Conservation (phyloP, 768 basidiomycete species). For the Russula emetica region DNA sequence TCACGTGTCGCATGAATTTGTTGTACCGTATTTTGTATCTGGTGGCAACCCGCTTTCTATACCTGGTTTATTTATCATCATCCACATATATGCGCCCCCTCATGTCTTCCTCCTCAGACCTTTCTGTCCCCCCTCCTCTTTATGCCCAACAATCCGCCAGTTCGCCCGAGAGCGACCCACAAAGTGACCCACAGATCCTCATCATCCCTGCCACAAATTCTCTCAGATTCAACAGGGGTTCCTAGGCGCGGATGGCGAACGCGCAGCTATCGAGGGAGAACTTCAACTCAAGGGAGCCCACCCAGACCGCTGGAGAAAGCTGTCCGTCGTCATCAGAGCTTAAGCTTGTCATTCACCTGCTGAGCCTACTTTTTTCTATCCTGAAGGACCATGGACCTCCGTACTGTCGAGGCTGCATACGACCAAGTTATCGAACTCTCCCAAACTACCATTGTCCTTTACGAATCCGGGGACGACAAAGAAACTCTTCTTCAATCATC, state of each 20-base stretch:
- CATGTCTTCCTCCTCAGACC: slow-evolving; percentile 20
- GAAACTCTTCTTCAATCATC: slow-evolving; percentile 49
- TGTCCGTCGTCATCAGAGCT: slow-evolving; percentile 50
- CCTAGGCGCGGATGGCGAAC: slow-evolving; percentile 78
- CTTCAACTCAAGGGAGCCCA: slow-evolving; percentile 74
- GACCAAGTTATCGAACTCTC: slow-evolving; percentile 64
- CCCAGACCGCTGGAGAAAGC: slow-evolving; percentile 55
- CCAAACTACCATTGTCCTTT: slow-evolving; percentile 52
- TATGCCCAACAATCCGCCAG: slow-evolving; percentile 18
- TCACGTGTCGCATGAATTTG: slow-evolving; percentile 53
- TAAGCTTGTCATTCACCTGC: slow-evolving; percentile 17
- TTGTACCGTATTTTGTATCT: slow-evolving; percentile 18
- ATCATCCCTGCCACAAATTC: slow-evolving; percentile 68
- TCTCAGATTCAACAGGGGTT: slow-evolving; percentile 83
- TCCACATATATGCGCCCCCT: not conserved
- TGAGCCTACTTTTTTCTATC: slow-evolving; percentile 22
- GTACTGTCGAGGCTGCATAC: slow-evolving; percentile 61
- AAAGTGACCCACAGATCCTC: slow-evolving; percentile 55
- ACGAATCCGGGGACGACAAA: slow-evolving; percentile 40
- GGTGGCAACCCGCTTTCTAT: not conserved
- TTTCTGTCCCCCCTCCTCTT: slow-evolving; percentile 19
- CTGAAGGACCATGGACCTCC: slow-evolving; percentile 57
- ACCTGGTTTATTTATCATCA: not conserved
- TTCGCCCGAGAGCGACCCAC: not conserved
- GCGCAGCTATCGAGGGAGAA: slow-evolving; percentile 82